Conservation (phyloP, 257 asterid species). For the Nicotiana otophora region DNA sequence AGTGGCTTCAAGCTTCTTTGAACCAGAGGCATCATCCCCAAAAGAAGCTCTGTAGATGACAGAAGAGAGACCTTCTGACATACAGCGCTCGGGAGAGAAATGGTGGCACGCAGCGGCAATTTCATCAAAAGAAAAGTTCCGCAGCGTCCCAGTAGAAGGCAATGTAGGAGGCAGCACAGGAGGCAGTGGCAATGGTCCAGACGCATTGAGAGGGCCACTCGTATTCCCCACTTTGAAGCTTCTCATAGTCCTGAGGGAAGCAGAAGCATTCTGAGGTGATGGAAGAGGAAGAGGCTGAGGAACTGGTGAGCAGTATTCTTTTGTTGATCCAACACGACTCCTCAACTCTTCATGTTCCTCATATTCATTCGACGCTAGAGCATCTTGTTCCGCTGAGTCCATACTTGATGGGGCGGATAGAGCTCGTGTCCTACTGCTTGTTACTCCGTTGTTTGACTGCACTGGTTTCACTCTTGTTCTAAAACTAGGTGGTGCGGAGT, state of each 20-base stretch:
- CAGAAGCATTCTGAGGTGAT: conserved; percentile 39
- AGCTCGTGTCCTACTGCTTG: conserved; percentile 45
- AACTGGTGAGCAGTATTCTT: conserved; percentile 48
- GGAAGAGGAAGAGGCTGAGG: conserved; percentile 99
- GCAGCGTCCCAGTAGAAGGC: conserved; percentile 41
- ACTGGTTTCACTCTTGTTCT: conserved; percentile 54
- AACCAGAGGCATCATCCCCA: conserved; percentile 51
- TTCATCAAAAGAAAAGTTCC: conserved; percentile 64
- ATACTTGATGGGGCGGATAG: conserved; percentile 81
- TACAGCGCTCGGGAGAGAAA: conserved; percentile 79
- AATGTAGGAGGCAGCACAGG: conserved; percentile 49
- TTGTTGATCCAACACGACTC: conserved; percentile 56
- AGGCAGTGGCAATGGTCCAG: conserved; percentile 91
- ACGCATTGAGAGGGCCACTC: conserved; percentile 62
- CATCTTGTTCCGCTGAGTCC: conserved; percentile 57
- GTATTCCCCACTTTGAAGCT: conserved; percentile 62
- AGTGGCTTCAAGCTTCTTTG: conserved; percentile 71
- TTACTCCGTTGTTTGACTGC: conserved; percentile 15
- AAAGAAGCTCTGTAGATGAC: conserved; percentile 81
- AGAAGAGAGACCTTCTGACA: conserved; percentile 87
- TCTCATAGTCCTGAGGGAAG: conserved; percentile 42
- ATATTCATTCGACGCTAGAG: conserved; percentile 40
- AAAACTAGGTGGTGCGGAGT: conserved; percentile 91
- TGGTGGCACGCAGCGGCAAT: conserved; percentile 84
- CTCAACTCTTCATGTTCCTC: conserved; percentile 68